Evolutionary conservation across 192 early-diverging fungal genomes (phyloP).

Genomic region (Coemansia sp.): DNA sequence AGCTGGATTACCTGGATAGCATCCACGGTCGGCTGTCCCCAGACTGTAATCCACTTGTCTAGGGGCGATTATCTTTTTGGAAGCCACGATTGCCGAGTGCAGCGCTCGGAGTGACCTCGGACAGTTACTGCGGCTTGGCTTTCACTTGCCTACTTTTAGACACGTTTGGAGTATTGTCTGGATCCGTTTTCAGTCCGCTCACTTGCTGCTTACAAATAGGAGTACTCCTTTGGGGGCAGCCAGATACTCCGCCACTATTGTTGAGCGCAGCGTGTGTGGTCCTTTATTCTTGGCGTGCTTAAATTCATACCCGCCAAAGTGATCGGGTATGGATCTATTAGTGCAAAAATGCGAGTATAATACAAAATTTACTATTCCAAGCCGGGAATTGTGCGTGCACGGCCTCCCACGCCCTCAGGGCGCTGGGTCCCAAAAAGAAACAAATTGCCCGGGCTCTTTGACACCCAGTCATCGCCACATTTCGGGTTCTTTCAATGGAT

Average conservation of each 20-base stretch:
- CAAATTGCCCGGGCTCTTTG: background rate
- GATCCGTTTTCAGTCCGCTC: background rate
- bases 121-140: background rate
- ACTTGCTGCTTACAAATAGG: background rate
- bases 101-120: background rate
- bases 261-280: background rate
- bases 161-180: background rate
- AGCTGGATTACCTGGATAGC: background rate
- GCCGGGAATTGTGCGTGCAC: background rate
- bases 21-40: background rate
- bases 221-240: background rate
- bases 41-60: background rate
- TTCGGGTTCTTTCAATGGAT: background rate
- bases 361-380: background rate
- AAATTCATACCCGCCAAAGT: background rate
- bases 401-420: background rate
- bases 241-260: background rate
- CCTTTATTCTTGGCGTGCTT: conserved; percentile 1
- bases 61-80: background rate
- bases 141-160: background rate
- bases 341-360: background rate
- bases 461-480: conserved; percentile 5
- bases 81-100: background rate
- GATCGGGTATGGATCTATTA: background rate
- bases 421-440: background rate